Conservation (phyloP, 1,284 basidiomycete species). For the Cryptococcus floricola region DNA sequence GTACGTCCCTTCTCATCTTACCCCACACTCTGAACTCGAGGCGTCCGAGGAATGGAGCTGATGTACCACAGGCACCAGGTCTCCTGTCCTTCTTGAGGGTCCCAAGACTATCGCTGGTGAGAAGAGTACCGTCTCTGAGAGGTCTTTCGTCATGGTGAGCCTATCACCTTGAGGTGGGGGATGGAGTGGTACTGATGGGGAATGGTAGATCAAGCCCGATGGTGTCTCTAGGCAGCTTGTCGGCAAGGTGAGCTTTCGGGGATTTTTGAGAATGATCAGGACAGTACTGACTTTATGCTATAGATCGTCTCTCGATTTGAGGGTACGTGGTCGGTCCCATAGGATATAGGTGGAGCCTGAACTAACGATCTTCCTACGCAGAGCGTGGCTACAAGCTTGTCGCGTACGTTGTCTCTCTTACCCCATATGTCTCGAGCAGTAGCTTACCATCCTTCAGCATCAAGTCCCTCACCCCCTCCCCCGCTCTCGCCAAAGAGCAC, state of each 20-base stretch:
- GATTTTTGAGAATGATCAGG: background rate
- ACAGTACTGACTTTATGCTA: constrained; percentile 4
- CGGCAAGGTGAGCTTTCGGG: constrained; percentile 31
- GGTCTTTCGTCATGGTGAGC: constrained; percentile 51
- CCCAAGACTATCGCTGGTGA: constrained; percentile 51
- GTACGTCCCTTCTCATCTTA: constrained; percentile 14
- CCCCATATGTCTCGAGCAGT: background rate
- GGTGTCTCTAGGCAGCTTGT: constrained; percentile 45
- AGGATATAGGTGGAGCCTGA: background rate
- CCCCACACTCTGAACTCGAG: background rate
- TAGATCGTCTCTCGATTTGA: constrained; percentile 44
- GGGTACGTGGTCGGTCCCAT: constrained; percentile 17
- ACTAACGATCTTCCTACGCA: constrained; percentile 6
- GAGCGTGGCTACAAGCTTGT: constrained; percentile 48
- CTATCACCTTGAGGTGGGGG: background rate
- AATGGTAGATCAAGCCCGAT: constrained; percentile 42
- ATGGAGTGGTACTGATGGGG: background rate
- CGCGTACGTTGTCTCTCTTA: constrained; percentile 28
- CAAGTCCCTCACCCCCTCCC: constrained; percentile 43
- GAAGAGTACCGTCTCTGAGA: constrained; percentile 49
- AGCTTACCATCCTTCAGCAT: constrained; percentile 17
- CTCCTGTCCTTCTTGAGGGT: constrained; percentile 42
- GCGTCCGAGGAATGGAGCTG: background rate
- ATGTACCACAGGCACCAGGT: constrained; percentile 13
- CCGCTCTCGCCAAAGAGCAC: constrained; percentile 44